Evolutionary conservation across 352 stramenopile genomes (phyloP).

Genomic region (Thalassiosira delicatula): DNA sequence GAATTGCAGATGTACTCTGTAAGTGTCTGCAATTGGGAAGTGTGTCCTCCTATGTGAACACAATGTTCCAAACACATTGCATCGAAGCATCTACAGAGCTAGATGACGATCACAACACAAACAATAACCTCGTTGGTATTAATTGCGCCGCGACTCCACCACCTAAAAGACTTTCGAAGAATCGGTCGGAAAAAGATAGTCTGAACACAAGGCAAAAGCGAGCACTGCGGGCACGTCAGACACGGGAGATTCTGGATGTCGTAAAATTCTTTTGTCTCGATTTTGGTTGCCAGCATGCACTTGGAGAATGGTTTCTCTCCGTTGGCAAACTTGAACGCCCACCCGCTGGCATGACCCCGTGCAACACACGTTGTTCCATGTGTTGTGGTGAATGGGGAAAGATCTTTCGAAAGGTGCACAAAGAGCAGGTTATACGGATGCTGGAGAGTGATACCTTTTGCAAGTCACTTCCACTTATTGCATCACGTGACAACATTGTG

Average conservation of each 20-base stretch:
- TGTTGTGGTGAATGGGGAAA: neutral
- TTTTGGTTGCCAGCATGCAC: conserved; percentile 16
- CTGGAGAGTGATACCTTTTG: too few relatives aligned
- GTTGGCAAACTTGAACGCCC: neutral
- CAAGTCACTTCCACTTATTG: neutral
- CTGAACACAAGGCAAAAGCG: neutral
- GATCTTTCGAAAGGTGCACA: neutral
- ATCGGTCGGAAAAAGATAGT: neutral
- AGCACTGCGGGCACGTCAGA: neutral
- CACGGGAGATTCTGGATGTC: conserved; percentile 2
- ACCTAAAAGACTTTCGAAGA: neutral
- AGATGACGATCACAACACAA: neutral
- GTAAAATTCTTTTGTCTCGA: conserved; percentile 10
- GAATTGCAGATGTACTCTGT: neutral
- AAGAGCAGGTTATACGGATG: neutral
- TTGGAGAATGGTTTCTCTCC: conserved; percentile 4
- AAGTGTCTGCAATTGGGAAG: neutral
- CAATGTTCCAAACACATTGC: neutral
- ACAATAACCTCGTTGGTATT: neutral
- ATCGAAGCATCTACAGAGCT: neutral
- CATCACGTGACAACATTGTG: neutral
- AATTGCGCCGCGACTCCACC: neutral
- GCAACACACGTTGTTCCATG: conserved; percentile 1
- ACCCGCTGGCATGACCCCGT: neutral
- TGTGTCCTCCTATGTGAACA: neutral